Conservation (phyloP, 768 basidiomycete genomes). For the Boletus speciosus region DNA sequence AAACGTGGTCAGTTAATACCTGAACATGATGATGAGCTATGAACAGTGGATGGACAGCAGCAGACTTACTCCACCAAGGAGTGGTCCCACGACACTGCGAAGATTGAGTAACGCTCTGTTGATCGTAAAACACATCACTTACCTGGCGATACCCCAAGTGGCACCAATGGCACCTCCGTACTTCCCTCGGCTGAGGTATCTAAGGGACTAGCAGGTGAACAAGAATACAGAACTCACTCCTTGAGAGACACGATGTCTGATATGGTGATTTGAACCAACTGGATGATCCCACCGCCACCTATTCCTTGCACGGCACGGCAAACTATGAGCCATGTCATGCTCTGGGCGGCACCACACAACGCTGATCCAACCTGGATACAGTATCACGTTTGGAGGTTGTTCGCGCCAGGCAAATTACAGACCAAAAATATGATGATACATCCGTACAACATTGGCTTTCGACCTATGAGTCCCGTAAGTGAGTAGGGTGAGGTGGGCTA, state of each 20-base stretch:
- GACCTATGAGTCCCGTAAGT: constrained; percentile 20
- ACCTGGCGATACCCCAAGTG: constrained; percentile 41
- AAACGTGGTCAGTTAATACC: constrained; percentile 34
- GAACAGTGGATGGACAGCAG: not conserved
- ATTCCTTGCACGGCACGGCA: constrained; percentile 42
- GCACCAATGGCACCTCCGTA: constrained; percentile 38
- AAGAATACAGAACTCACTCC: constrained; percentile 24
- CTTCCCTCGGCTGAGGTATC: constrained; percentile 34
- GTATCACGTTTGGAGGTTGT: not conserved
- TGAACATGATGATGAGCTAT: constrained; percentile 1
- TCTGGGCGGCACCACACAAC: constrained; percentile 43
- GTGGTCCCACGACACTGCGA: constrained; percentile 41
- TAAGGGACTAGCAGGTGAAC: not conserved
- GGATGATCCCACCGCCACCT: constrained; percentile 39
- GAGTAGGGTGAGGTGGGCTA: not conserved
- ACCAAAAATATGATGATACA: constrained; percentile 38
- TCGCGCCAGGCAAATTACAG: constrained; percentile 3
- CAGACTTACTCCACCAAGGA: constrained; percentile 35
- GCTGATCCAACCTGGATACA: constrained; percentile 34
- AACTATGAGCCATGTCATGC: constrained; percentile 40
- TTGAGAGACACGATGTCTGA: constrained; percentile 38
- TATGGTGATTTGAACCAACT: constrained; percentile 36
- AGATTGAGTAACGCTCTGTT: not conserved
- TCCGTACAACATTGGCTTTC: constrained; percentile 37
- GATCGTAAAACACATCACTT: not conserved